Percentiles rank a stretch among this genome's conserved stretches.
Evolutionary conservation across 1,284 basidiomycete species (phyloP).

Genomic region (Psilocybe mexicana): DNA sequence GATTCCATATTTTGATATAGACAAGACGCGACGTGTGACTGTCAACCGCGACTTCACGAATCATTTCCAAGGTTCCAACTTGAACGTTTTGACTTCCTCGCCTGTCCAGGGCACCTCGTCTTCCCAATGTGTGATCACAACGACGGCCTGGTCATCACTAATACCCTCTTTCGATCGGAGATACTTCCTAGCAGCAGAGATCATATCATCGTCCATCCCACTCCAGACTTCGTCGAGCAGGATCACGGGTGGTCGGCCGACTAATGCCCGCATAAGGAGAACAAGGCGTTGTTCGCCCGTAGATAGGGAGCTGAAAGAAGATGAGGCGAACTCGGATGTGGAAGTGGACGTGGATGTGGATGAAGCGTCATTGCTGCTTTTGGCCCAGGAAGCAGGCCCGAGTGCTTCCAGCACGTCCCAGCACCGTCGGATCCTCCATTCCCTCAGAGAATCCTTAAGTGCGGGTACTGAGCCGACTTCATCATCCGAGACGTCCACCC

Average conservation of each 20-base stretch:
- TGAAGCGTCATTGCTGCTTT: background rate
- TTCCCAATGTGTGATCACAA: slow-evolving; percentile 88
- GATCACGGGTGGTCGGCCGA: slow-evolving; percentile 67
- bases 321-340: slow-evolving; percentile 39
- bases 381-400: slow-evolving; percentile 42
- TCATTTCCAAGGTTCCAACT: background rate
- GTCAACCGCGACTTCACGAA: background rate
- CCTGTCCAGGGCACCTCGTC: slow-evolving; percentile 79
- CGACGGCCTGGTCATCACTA: slow-evolving; percentile 66
- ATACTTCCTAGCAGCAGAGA: slow-evolving; percentile 62
- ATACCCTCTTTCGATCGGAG: slow-evolving; percentile 63
- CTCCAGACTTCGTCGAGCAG: slow-evolving; percentile 90
- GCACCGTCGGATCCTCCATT: slow-evolving; percentile 48
- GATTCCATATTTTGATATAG: too few relatives aligned
- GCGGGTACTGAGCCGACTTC: slow-evolving; percentile 17
- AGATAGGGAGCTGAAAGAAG: slow-evolving; percentile 60
- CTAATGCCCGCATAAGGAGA: slow-evolving; percentile 83
- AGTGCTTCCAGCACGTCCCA: slow-evolving; percentile 65
- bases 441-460: slow-evolving; percentile 19
- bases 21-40: too few relatives aligned
- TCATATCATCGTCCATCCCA: slow-evolving; percentile 84
- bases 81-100: slow-evolving; percentile 44
- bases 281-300: slow-evolving; percentile 78
- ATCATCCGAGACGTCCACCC: slow-evolving; percentile 22
- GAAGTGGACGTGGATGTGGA: slow-evolving; percentile 19